Evolutionary conservation across 1,284 basidiomycete species (phyloP), one percentile per base, ranked within the genome.

Genomic region (Apiotrichum siamense): DNA sequence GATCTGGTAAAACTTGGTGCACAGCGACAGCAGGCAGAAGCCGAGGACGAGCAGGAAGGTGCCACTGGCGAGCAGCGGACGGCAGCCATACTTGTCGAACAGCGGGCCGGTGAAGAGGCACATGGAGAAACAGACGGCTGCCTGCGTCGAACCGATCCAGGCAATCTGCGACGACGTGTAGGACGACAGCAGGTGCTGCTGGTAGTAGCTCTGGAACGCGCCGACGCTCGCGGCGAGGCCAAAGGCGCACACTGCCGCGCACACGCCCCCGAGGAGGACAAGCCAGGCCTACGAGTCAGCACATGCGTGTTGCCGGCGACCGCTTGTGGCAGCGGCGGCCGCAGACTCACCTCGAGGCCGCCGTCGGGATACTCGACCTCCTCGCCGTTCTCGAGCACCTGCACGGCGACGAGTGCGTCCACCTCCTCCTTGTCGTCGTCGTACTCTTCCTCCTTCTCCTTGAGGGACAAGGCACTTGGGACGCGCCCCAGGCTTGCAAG

Each of bases 201-300:
- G 36, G 50, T 71, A 71, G 49, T 65, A 63, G 4, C 58, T 61
- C 53, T 71, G 66, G 55, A 66, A 69, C 11, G 63, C 69, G 7
- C 69, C 69, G 17, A 61, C 52, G 4, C 57, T 54, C 2, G 57
- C 64, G 0, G 60, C 64, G 27, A 71, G 55, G 2, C 69, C 69
- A 47, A 68, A 68, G 13, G 65, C 69, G 29, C 62, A 66, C 45
- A 71, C 61, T 20, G 65, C 57, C 1, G 63, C 61, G 29, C 58
- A 59, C n/a, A 64, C 59, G 2, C 61, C 69, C 17, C 69, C 69
- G 39, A 55, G 17, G 7, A 64, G 44, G 2, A 55, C 53, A 11
- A 59, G 46, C 59, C 65, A 64, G 15, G 65, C 67, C 61, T 64
- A 4, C 13, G 1, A 37, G 4, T 37, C 7, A 13, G n/a, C n/a